Base-by-base conservation (phyloP, 1,139 yeast genomes). In the Candida glucosophila region DNA sequence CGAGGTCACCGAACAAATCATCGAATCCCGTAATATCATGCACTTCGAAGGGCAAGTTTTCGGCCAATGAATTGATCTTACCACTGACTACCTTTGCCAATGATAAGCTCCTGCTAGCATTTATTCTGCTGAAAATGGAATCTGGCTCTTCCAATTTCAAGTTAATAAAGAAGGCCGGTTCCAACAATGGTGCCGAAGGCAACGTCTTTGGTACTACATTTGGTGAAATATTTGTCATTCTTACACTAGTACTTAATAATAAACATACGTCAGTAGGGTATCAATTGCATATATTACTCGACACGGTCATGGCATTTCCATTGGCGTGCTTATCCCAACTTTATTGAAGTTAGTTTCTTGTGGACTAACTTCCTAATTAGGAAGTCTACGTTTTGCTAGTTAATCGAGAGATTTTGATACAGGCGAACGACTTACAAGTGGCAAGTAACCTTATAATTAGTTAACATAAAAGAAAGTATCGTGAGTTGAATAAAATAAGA, bases 21-120 rank as follows among this genome's bases (percentile, higher is more conserved):
- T 73, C 79, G 32, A 52, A 48, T 8, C 79, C 78, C 19, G 24
- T 24, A 18, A 55, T 27, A 4, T 37, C 39, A 6, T 27, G 16
- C 21, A 44, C 47, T 7, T 55, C 57, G 22, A 56, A 44, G 31
- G 52, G 51, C 14, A 44, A 44, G 5, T 45, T 39, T 32, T 58
- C 58, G 7, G 40, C 33, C 20, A 58, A 46, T 3, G 63, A 39
- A 15, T 39, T 39, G 31, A 56, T 37, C 22, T 44, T 44, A 12
- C 66, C 65, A 15, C 43, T 36, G 6, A 29, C 33, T 18, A 55
- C 37, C 6, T 38, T 38, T n/a, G 49, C 55, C 25, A 44, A 40
- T 14, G 28, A 34, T 24, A 52, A 37, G 4, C 41, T 39, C 20
- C 37, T 34, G 30, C 34, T 44, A 26, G 36, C 32, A 26, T 36